phyloP scores from a whole-genome alignment of 2,329 filamentous ascomycete species.

The Microdochium bolleyi region DNA sequence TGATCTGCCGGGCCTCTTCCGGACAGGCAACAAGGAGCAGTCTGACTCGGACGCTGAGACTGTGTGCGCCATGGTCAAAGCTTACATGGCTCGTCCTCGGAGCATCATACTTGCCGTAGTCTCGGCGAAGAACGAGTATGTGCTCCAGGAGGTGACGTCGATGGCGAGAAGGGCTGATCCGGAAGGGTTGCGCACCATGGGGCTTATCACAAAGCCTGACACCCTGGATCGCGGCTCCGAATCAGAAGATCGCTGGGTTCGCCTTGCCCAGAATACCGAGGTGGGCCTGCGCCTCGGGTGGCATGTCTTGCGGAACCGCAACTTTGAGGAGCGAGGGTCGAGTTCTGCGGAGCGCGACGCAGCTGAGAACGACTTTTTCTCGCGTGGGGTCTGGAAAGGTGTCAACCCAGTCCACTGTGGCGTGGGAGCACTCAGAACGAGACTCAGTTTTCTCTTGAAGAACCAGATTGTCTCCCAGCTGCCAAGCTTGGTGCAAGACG shows the following conservation, averaged over 20 bases:
- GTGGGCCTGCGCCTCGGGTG: slow-evolving; percentile 41
- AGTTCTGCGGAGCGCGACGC: slow-evolving; percentile 21
- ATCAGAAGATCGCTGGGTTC: slow-evolving; percentile 28
- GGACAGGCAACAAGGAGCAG: slow-evolving; percentile 36
- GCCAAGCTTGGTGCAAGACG: slow-evolving; percentile 33
- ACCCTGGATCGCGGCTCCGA: slow-evolving; percentile 22
- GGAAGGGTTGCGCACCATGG: slow-evolving; percentile 28
- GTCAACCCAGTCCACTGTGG: slow-evolving; percentile 31
- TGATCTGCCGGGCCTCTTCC: slow-evolving; percentile 49
- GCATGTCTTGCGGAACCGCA: slow-evolving; percentile 42
- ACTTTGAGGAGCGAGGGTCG: slow-evolving; percentile 19
- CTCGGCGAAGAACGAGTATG: slow-evolving; percentile 46
- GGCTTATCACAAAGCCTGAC: slow-evolving; percentile 43
- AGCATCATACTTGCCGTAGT: slow-evolving; percentile 55
- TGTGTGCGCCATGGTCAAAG: slow-evolving; percentile 37
- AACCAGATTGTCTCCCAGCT: slow-evolving; percentile 37
- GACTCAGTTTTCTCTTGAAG: slow-evolving; percentile 42
- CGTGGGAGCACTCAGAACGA: slow-evolving; percentile 33
- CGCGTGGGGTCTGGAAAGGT: slow-evolving; percentile 26
- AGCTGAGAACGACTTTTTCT: slow-evolving; percentile 35
- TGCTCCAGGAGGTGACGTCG: slow-evolving; percentile 49
- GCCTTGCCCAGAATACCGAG: slow-evolving; percentile 35
- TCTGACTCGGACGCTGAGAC: slow-evolving; percentile 32
- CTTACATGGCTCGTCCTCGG: slow-evolving; percentile 46
- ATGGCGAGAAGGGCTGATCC: slow-evolving; percentile 27